Evolutionary conservation across 306 rosid genomes (phyloP), one percentile per base, ranked within the genome.

Genomic region (Begonia loranthoides): DNA sequence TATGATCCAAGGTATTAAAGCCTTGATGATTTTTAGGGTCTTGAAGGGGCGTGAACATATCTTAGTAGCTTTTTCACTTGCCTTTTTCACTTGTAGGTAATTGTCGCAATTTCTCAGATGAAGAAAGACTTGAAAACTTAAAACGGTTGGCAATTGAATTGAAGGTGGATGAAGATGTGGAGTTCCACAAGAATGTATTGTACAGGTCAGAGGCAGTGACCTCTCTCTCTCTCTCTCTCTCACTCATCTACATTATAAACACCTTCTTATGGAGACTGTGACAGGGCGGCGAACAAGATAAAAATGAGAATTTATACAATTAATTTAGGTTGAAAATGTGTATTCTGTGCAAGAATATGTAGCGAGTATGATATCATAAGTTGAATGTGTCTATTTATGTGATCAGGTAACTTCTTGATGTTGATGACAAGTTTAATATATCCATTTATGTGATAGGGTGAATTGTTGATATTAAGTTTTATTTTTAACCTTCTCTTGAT

Each of bases 31-130:
- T 46, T 55, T 45, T 59, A 48, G 70, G 71, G 75, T 73, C 67
- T 64, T 59, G 8, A 59, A 45, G 44, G 57, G 36, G 59, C 68
- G 85, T 95, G 97, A 95, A 15, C 97, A 89, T 66, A 54, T 56
- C 58, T 87, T 89, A 57, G 97, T 85, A 76, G 90, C 95, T 10
- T 89, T 89, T 72, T 73, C 97, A 38, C 64, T 63, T 60, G 97
- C 87, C 38, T 47, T 80, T 56, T 45, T 87, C 73, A 63, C 66
- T 82, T 74, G 97, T 89, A 21, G 97, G 97, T 39, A 89, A 95
- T 73, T 89, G 95, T 76, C 79, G 94, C 64, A 89, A 82, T 68
- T 72, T 69, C 38, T 59, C 83, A 41, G 95, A 89, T 24, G 97
- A 89, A 58, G 90, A 73, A 67, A 86, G 97, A 63, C 74, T 89